Evolutionary conservation across 106 monocot species (phyloP).

Genomic region (Dioscorea dumetorum): DNA sequence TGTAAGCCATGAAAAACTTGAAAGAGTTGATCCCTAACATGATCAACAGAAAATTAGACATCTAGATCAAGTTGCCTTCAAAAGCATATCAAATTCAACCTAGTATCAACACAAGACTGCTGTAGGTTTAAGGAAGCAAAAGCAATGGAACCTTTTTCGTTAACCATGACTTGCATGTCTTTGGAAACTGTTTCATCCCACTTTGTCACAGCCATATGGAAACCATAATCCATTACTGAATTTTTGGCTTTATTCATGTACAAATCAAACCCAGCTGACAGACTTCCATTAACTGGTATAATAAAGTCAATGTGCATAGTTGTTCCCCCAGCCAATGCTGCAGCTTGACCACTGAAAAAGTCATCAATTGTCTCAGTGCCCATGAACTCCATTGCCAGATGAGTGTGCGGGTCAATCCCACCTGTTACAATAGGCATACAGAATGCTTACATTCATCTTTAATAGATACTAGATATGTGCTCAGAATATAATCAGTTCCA

Average conservation of each 20-base stretch:
- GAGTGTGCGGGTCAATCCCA: slow-evolving; percentile 97
- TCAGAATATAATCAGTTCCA: background rate
- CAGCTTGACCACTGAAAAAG: slow-evolving; percentile 87
- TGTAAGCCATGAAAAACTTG: slow-evolving; percentile 99
- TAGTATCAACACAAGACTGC: background rate
- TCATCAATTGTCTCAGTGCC: slow-evolving; percentile 79
- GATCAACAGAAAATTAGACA: background rate
- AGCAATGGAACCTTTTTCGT: slow-evolving; percentile 65
- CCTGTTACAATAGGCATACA: slow-evolving; percentile 31
- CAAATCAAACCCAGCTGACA: slow-evolving; percentile 73
- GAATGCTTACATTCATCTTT: background rate
- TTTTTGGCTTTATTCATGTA: slow-evolving; percentile 75
- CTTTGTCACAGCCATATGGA: slow-evolving; percentile 95
- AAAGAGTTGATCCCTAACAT: slow-evolving; percentile 94
- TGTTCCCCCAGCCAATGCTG: slow-evolving; percentile 93
- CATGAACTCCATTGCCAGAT: slow-evolving; percentile 97
- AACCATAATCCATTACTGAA: slow-evolving; percentile 97
- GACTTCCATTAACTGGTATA: slow-evolving; percentile 76
- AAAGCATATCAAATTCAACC: background rate
- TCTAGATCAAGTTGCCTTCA: background rate
- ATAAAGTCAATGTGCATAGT: slow-evolving; percentile 99
- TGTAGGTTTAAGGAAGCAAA: background rate
- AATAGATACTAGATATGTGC: background rate
- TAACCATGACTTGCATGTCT: slow-evolving; percentile 96
- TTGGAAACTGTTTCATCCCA: slow-evolving; percentile 91